Percentiles rank a stretch among this genome's conserved stretches.
These are phyloP conservation scores for Daldinia vernicosa DNA, from an alignment of 495 filamentous ascomycete genomes.

Conservation along the genomic window DNA sequence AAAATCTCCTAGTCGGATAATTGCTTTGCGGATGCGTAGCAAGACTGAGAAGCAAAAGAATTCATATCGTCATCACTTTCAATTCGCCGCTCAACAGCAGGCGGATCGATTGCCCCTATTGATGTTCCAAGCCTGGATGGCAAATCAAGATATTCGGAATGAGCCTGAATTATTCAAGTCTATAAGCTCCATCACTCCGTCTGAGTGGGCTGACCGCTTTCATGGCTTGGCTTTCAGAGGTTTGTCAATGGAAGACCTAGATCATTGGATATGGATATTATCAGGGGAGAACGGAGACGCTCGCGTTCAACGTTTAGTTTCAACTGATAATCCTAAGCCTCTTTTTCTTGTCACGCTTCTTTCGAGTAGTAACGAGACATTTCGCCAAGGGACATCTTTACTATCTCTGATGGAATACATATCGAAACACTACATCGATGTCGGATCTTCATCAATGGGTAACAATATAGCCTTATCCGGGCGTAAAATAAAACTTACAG, in stretches of 20 bases:
- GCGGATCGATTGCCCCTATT: slow-evolving; percentile 47
- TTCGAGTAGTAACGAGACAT: slow-evolving; percentile 44
- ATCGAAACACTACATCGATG: slow-evolving; percentile 42
- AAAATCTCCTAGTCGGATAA: slow-evolving; percentile 33
- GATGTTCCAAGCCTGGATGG: slow-evolving; percentile 47
- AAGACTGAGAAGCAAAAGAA: slow-evolving; percentile 29
- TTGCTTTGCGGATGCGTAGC: slow-evolving; percentile 33
- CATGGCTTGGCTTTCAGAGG: slow-evolving; percentile 39
- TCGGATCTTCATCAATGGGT: neutral
- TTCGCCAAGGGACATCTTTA: slow-evolving; percentile 43
- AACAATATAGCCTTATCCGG: slow-evolving; percentile 1
- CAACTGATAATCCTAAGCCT: slow-evolving; percentile 48
- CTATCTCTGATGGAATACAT: slow-evolving; percentile 47
- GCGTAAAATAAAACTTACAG: slow-evolving; percentile 35
- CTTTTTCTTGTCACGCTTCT: slow-evolving; percentile 51
- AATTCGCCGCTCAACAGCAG: slow-evolving; percentile 18
- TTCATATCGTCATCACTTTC: slow-evolving; percentile 22
- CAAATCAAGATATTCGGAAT: slow-evolving; percentile 35
- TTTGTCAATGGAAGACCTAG: slow-evolving; percentile 41
- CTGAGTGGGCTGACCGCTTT: slow-evolving; percentile 46
- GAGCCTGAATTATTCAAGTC: slow-evolving; percentile 20
- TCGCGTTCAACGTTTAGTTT: slow-evolving; percentile 48
- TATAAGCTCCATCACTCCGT: slow-evolving; percentile 34
- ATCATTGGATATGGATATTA: slow-evolving; percentile 56
- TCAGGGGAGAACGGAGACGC: slow-evolving; percentile 47